A percentile compares a stretch with the other conserved stretches of the same genome.
These are phyloP conservation scores for Colletotrichum siamense DNA, from an alignment of 2,329 filamentous ascomycete genomes.

Conservation along the genomic window DNA sequence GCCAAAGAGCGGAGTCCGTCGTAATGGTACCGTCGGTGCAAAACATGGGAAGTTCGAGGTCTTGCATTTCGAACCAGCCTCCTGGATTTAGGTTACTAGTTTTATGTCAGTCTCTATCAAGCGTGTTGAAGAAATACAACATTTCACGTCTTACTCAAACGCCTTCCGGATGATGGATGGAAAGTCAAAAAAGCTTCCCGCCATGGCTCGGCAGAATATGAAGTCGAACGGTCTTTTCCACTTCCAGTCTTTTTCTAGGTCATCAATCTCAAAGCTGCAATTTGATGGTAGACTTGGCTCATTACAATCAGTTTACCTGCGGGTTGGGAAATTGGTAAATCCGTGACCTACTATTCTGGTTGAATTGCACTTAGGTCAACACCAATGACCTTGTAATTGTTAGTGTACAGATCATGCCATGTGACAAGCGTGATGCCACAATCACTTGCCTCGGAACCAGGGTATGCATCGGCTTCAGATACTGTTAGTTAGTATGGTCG, in stretches of 20 bases:
- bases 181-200: constrained; percentile 29
- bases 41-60: constrained; percentile 29
- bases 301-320: background rate
- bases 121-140: background rate
- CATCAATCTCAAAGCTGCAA: constrained; percentile 51
- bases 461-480: constrained; percentile 29
- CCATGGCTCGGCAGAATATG: constrained; percentile 40
- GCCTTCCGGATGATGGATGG: background rate
- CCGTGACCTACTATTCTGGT: constrained; percentile 32
- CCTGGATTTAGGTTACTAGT: constrained; percentile 30
- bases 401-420: background rate
- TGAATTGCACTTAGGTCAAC: constrained; percentile 49
- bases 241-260: constrained; percentile 44
- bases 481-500: constrained; percentile 8
- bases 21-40: constrained; percentile 36
- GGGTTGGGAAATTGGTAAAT: background rate
- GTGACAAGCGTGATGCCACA: accelerated
- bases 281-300: constrained; percentile 49
- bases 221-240: constrained; percentile 45
- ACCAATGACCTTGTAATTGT: constrained; percentile 33
- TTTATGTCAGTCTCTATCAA: background rate
- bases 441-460: constrained; percentile 29
- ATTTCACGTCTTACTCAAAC: background rate
- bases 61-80: constrained; percentile 38
- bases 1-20: constrained; percentile 30